A percentile compares a stretch with the other conserved stretches of the same genome.
Evolutionary conservation across 2,329 filamentous ascomycete genomes (phyloP).

Genomic region (Aspergillus uvarum): DNA sequence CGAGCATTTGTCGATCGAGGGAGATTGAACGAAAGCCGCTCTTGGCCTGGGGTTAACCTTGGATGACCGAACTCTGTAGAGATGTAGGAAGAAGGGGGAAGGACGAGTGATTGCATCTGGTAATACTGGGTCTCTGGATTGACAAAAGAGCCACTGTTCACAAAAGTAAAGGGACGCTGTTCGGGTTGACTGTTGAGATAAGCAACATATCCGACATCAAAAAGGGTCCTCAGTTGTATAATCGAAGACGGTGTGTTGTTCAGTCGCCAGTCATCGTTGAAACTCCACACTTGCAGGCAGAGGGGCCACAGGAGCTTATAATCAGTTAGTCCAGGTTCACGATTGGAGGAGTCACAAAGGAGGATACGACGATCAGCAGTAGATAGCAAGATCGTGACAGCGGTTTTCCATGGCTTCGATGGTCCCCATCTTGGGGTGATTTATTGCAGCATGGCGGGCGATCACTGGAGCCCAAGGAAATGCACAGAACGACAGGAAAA

Average conservation of each 20-base stretch:
- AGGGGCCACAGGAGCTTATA: conserved; percentile 36
- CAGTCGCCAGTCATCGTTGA: conserved; percentile 29
- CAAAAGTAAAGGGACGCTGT: conserved; percentile 23
- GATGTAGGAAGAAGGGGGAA: conserved; percentile 39
- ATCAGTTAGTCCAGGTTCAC: conserved; percentile 30
- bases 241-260: conserved; percentile 20
- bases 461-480: conserved; percentile 37
- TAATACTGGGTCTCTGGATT: conserved; percentile 12
- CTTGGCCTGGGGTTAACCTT: conserved; percentile 35
- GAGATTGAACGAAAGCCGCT: conserved; percentile 36
- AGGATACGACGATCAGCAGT: conserved; percentile 36
- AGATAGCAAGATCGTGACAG: conserved; percentile 38
- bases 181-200: conserved; percentile 20
- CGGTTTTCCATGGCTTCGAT: conserved; percentile 38
- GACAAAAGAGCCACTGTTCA: conserved; percentile 20
- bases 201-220: conserved; percentile 31
- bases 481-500: conserved; percentile 22
- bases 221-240: conserved; percentile 13
- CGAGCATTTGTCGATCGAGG: conserved; percentile 39
- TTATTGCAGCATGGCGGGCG: conserved; percentile 40
- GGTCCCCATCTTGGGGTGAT: conserved; percentile 32
- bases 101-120: conserved; percentile 45
- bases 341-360: conserved; percentile 42
- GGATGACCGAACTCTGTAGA: conserved; percentile 38
- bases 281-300: conserved; percentile 16